phyloP scores from a whole-genome alignment of 2,329 filamentous ascomycete genomes.

The Claviceps maximensis region DNA sequence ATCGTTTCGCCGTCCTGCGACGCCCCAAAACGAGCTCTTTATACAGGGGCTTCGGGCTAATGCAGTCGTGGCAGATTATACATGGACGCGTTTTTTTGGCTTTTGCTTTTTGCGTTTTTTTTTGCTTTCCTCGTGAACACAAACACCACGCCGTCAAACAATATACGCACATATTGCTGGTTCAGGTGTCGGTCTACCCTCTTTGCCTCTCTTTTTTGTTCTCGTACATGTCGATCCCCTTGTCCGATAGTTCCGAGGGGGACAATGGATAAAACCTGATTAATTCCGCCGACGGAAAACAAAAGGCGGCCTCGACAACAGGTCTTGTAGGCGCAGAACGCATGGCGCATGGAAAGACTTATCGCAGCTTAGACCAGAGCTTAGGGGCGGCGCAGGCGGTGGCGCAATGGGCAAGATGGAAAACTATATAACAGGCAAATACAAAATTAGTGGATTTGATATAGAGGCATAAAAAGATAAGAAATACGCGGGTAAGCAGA shows the following conservation, averaged over 20 bases:
- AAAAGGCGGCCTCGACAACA: neutral
- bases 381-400: slow-evolving; percentile 87
- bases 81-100: slow-evolving; percentile 1
- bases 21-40: neutral
- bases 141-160: neutral
- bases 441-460: neutral
- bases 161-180: neutral
- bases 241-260: neutral
- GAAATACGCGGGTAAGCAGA: neutral
- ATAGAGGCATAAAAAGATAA: neutral
- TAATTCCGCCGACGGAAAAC: neutral
- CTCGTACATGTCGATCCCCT: neutral
- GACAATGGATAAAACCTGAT: neutral
- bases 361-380: slow-evolving; percentile 88
- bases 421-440: slow-evolving; percentile 41
- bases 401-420: slow-evolving; percentile 96
- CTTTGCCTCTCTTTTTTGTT: slow-evolving; percentile 7
- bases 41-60: slow-evolving; percentile 1
- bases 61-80: slow-evolving; percentile 8
- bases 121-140: neutral
- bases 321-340: neutral
- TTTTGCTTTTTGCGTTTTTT: neutral
- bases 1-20: neutral
- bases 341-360: slow-evolving; percentile 27
- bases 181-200: neutral